phyloP scores from a whole-genome alignment of 2,329 filamentous ascomycete genomes.

The Fonsecaea monophora region DNA sequence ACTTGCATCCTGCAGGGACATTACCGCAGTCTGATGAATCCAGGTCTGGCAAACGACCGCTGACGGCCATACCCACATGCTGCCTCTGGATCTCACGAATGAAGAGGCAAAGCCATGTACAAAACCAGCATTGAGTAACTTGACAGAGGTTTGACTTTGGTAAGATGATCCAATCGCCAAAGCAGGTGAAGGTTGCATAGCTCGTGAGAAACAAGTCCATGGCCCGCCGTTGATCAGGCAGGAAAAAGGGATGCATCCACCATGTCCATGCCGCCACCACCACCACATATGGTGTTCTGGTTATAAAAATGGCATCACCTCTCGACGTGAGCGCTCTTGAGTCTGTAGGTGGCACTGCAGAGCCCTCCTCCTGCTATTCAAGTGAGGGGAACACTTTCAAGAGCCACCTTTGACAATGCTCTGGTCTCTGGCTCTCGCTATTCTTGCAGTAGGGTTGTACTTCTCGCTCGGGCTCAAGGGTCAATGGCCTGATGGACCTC shows the following conservation, averaged over 20 bases:
- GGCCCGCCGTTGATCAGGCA: background rate
- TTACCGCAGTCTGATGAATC: no score
- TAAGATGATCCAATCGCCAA: no score
- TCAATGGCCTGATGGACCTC: conserved; percentile 16
- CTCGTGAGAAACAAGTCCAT: background rate
- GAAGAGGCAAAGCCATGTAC: no score
- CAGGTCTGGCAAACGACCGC: no score
- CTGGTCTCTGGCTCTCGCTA: background rate
- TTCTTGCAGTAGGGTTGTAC: conserved; percentile 9
- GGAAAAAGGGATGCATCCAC: background rate
- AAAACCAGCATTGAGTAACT: no score
- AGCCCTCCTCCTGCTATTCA: background rate
- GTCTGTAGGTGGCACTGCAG: background rate
- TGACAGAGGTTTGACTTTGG: no score
- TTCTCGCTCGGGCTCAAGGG: background rate
- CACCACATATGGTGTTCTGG: background rate
- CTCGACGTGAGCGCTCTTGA: background rate
- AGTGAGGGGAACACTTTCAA: no score
- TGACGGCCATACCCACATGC: no score
- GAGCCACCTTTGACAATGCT: background rate
- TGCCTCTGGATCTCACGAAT: no score
- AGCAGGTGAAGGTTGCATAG: no score
- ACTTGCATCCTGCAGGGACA: no score
- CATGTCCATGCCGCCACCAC: background rate
- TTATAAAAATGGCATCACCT: background rate